Base-by-base conservation (phyloP, 1,284 basidiomycete genomes). In the Trametes sp. region DNA sequence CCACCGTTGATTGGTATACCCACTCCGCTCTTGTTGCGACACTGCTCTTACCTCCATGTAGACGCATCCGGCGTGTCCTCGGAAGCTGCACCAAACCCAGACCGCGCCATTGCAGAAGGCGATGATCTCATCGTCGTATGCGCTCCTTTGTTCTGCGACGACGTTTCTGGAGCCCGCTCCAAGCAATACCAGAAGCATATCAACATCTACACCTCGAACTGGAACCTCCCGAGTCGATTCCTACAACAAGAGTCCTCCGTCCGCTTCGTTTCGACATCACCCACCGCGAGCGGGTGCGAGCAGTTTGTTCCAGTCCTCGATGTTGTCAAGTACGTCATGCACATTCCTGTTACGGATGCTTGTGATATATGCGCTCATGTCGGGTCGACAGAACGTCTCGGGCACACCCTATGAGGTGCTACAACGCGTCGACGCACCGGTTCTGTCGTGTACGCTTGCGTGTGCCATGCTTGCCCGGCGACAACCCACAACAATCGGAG, bases 201-300 rank as follows among this genome's bases (percentile, higher is more conserved):
- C 24, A 77, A 78, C 54, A 48, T 73, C 0, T 77, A 78, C 48
- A 54, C 73, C 1, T 55, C 65, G 10, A 72, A 75, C 53, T 42
- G 55, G 0, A 73, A 66, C 59, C 29, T 78, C 0, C 75, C 76
- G 19, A 68, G 71, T 21, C 21, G 59, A 9, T 63, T 55, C 2
- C 71, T 79, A 0, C 64, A 74, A 23, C 75, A 78, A 49, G 77
- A 81, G 56, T 78, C 69, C 59, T 73, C 71, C 66, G 63, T 77
- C 10, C 66, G 62, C 1, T 80, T 79, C 59, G 55, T 71, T 9
- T 74, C 76, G 0, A 77, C 78, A 9, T 79, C 77, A 4, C 73
- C 68, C 11, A 31, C 75, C 66, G 78, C 75, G 0, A 23, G 50
- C 70, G 19, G 10, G 4, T 6, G 29, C 0, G 77, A 80, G 61